Evolutionary conservation across 495 filamentous ascomycete species (phyloP), one percentile per base, ranked within the genome.

Genomic region (Apodospora peruviana): DNA sequence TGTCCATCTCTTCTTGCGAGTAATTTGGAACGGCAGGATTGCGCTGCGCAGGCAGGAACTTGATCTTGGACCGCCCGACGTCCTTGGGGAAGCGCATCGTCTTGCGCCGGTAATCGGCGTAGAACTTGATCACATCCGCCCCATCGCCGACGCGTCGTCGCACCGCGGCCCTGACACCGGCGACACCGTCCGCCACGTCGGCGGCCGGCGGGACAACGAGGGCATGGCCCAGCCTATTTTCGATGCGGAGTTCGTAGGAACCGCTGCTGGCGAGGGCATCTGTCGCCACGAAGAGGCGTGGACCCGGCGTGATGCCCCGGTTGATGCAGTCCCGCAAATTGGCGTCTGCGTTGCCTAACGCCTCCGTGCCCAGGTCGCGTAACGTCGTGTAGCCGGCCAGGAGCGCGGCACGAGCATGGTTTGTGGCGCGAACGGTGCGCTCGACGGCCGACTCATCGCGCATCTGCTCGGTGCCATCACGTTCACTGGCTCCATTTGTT

Each of bases 351-450:
- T 64, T 62, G 16, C 59, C 58, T 3, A 78, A 58, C 0, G 67
- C 65, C 55, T 78, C 77, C 17, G 71, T 75, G 10, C 76, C 77
- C 1, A 81, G 67, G 51, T 79, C 75, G 19, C 76, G 70, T 58
- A 77, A 78, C 7, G 77, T 79, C 2, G 74, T 78, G 60, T 72
- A 79, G 21, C 77, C 75, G 1, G 76, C 75, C 24, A 76, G 61
- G n/a, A 80, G 53, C 2, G 72, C 76, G 16, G 65, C 60, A 32
- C 63, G 68, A 40, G 64, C 73, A 54, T 78, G 72, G 43, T 76
- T 76, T 20, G 72, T 72, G 0, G 75, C 76, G 7, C 76, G 66
- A 41, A 80, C 66, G 8, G 68, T 63, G 27, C 74, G 61, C 38
- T 79, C 75, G 10, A 77, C 65, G 40, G 70, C 38, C 43, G 68